Evolutionary conservation across 768 basidiomycete species (phyloP), one percentile per base, ranked within the genome.

Genomic region (Boletus eberwhitei): DNA sequence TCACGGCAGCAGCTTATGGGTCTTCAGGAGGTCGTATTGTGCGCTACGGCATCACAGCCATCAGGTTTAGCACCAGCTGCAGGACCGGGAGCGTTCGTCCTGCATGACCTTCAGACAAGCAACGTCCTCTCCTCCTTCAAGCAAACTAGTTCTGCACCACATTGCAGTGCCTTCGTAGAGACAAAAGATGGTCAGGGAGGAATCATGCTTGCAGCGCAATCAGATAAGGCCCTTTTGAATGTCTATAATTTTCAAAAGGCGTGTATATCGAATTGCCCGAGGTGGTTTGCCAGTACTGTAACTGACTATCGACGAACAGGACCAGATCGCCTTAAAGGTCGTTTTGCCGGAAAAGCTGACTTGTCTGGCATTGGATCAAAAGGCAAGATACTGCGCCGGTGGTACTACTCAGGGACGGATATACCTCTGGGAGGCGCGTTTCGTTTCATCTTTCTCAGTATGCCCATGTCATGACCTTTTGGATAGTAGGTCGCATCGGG

Each of bases 241-340:
- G 87, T 94, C 17, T 98, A 96, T 73, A 86, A 83, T 59, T 98
- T 93, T 71, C 93, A 98, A 79, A 95, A 93, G 77, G 96, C 90
- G 58, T 52, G 73, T 65, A 21, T 53, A 36, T 34, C 37, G 50
- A 12, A 11, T 5, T 3, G 13, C 22, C 17, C 35, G 8, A 31
- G 8, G 19, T 26, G 12, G 34, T 47, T 13, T 41, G 17, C 40
- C 42, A 14, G 24, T n/a, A n/a, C n/a, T n/a, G n/a, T 24, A 31
- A 42, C 50, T 49, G 50, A 35, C 41, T 5, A 8, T 53, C 36
- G 32, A 32, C 19, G 22, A 57, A 52, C 66, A 97, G 95, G 93
- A 98, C 70, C 95, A 98, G 81, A 75, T 95, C 39, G 82, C 85
- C 45, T 72, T 87, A 40, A 93, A 93, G 71, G 79, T 95, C 31